Conservation (phyloP, 176 grass and related monocot genomes). For the Rhipidocladum racemiflorum region DNA sequence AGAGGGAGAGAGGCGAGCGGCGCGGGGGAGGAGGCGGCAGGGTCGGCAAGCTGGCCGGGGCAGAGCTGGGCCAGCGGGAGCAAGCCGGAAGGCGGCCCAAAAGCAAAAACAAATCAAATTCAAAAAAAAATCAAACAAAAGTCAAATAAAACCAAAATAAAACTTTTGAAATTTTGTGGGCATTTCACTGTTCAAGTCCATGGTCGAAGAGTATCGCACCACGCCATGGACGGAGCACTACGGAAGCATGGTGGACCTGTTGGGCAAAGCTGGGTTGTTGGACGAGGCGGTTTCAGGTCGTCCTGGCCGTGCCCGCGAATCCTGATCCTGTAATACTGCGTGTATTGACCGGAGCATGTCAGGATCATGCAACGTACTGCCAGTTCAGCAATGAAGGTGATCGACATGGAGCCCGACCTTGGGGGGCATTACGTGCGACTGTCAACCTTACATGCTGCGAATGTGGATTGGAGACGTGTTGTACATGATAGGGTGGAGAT, state of each 20-base stretch:
- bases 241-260: constrained; percentile 52
- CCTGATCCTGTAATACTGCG: constrained; percentile 65
- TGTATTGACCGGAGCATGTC: constrained; percentile 48
- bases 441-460: constrained; percentile 53
- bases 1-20: too few species aligned
- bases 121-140: too few species aligned
- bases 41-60: too few species aligned
- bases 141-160: too few species aligned
- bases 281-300: constrained; percentile 46
- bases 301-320: constrained; percentile 41
- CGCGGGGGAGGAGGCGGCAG: too few species aligned
- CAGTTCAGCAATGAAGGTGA: constrained; percentile 41
- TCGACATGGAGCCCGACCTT: constrained; percentile 46
- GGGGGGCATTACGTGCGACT: constrained; percentile 45
- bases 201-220: constrained; percentile 48
- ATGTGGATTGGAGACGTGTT: constrained; percentile 53
- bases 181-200: constrained; percentile 37
- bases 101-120: too few species aligned
- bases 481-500: constrained; percentile 43
- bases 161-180: too few species aligned
- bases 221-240: constrained; percentile 59
- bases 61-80: too few species aligned
- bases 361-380: constrained; percentile 47
- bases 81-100: too few species aligned
- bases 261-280: constrained; percentile 39